These are phyloP conservation scores for Ceratobasidium sp. DNA, from an alignment of 1,284 basidiomycete genomes.

Conservation along the genomic window DNA sequence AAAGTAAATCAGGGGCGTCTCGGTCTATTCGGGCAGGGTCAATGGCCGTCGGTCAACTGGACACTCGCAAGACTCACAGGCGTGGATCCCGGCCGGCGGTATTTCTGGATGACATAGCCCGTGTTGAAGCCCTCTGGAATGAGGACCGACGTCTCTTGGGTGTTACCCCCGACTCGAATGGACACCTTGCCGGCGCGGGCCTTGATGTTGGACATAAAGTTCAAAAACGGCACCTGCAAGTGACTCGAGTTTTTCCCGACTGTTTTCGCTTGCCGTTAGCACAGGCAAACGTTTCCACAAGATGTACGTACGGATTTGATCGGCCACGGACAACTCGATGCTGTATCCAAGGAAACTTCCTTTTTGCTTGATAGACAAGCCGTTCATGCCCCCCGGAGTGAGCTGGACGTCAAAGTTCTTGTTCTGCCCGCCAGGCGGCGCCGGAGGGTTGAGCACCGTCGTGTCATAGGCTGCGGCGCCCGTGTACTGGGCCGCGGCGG, in stretches of 20 bases:
- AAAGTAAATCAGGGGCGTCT: constrained; percentile 57
- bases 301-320: constrained; percentile 66
- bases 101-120: constrained; percentile 63
- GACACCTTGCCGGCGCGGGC: constrained; percentile 65
- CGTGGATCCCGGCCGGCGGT: constrained; percentile 23
- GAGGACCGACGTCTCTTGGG: constrained; percentile 70
- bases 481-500: constrained; percentile 56
- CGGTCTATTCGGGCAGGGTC: constrained; percentile 54
- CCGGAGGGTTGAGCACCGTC: constrained; percentile 59
- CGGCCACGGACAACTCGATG: constrained; percentile 76
- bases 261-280: constrained; percentile 22
- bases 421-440: constrained; percentile 57
- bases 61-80: constrained; percentile 52
- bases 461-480: constrained; percentile 61
- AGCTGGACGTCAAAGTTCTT: constrained; percentile 60
- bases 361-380: constrained; percentile 63
- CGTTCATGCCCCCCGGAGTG: constrained; percentile 55
- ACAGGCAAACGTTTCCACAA: background rate
- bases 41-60: constrained; percentile 51
- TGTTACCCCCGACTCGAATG: constrained; percentile 80
- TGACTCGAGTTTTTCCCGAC: constrained; percentile 52
- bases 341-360: constrained; percentile 77
- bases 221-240: constrained; percentile 73
- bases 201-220: constrained; percentile 74
- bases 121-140: constrained; percentile 59